A percentile compares a stretch with the other conserved stretches of the same genome.
These are phyloP conservation scores for Tirmania nivea DNA, from an alignment of 495 filamentous ascomycete species.

Conservation along the genomic window DNA sequence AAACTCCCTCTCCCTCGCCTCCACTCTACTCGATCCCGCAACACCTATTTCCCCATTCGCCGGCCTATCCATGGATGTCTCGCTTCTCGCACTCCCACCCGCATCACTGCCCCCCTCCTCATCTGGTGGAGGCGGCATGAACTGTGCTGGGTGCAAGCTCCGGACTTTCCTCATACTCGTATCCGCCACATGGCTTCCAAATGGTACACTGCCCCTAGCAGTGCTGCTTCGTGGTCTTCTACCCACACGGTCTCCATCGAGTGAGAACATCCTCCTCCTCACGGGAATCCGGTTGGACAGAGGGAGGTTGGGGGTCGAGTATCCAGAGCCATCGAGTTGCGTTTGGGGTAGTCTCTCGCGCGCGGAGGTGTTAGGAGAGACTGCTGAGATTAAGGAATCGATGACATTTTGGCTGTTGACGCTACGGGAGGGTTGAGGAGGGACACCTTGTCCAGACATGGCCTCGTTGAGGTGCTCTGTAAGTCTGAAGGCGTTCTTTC, in stretches of 20 bases:
- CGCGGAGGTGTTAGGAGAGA: slow-evolving; percentile 1
- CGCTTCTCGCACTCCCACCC: slow-evolving; percentile 24
- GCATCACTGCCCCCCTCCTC: slow-evolving; percentile 13
- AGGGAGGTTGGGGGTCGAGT: slow-evolving; percentile 1
- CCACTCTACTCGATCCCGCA: slow-evolving; percentile 8
- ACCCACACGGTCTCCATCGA: slow-evolving; percentile 2
- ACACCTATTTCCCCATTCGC: slow-evolving; percentile 13
- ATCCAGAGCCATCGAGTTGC: slow-evolving; percentile 6
- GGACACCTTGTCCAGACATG: background rate
- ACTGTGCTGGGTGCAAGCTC: slow-evolving; percentile 12
- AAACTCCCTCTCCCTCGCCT: slow-evolving; percentile 26
- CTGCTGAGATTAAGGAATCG: slow-evolving; percentile 1
- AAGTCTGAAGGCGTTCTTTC: slow-evolving; percentile 43
- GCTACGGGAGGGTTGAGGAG: background rate
- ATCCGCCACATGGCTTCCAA: slow-evolving; percentile 8
- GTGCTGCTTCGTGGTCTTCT: slow-evolving; percentile 8
- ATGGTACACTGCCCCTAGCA: slow-evolving; percentile 4
- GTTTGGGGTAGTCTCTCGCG: background rate
- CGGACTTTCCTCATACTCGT: slow-evolving; percentile 13
- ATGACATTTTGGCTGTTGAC: background rate
- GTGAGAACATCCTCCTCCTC: slow-evolving; percentile 1
- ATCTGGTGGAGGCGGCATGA: slow-evolving; percentile 17
- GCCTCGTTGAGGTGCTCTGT: slow-evolving; percentile 23
- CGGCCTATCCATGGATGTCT: slow-evolving; percentile 13
- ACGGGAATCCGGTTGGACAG: slow-evolving; percentile 1